Percentiles rank a stretch among this genome's conserved stretches.
Evolutionary conservation across 768 basidiomycete species (phyloP).

Genomic region (Psilocybe cyanescens): DNA sequence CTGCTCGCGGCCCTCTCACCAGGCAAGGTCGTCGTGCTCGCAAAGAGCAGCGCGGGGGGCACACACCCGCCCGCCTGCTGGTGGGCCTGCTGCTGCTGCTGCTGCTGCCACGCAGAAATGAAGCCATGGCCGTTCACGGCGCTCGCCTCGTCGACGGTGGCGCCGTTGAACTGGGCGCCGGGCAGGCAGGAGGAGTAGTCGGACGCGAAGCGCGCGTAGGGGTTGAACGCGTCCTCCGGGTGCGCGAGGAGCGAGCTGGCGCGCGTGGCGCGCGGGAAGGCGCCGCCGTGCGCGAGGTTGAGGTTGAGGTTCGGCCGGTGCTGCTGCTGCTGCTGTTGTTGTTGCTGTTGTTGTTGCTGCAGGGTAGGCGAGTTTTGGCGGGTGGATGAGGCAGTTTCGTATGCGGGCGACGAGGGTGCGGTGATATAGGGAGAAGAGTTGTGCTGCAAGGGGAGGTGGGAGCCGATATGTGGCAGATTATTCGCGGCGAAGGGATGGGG

Average conservation of each 20-base stretch:
- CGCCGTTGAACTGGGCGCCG: constrained; percentile 51
- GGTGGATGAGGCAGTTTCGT: constrained; percentile 37
- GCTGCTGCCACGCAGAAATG: constrained; percentile 9
- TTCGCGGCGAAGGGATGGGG: constrained; percentile 33
- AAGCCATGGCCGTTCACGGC: not conserved
- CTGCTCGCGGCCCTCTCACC: not conserved
- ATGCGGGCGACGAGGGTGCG: constrained; percentile 49
- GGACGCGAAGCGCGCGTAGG: constrained; percentile 64
- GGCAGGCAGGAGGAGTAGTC: constrained; percentile 70
- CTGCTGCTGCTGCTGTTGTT: constrained; percentile 2
- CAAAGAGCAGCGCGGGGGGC: constrained; percentile 69
- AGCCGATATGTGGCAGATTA: constrained; percentile 21
- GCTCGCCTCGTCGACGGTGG: constrained; percentile 38
- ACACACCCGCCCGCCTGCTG: constrained; percentile 43
- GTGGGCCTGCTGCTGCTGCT: constrained; percentile 8
- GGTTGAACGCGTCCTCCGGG: constrained; percentile 65
- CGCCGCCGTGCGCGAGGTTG: constrained; percentile 28
- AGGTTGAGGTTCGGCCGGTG: constrained; percentile 26
- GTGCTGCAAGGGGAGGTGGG: too few species aligned
- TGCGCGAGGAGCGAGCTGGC: constrained; percentile 22
- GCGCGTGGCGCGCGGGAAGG: constrained; percentile 26
- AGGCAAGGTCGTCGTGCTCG: constrained; percentile 9
- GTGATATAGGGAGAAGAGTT: constrained; percentile 40
- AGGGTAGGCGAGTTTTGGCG: constrained; percentile 35
- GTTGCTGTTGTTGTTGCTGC: constrained; percentile 2